Evolutionary conservation across 2,329 filamentous ascomycete genomes (phyloP).

Genomic region (Lasiodiplodia citricola): DNA sequence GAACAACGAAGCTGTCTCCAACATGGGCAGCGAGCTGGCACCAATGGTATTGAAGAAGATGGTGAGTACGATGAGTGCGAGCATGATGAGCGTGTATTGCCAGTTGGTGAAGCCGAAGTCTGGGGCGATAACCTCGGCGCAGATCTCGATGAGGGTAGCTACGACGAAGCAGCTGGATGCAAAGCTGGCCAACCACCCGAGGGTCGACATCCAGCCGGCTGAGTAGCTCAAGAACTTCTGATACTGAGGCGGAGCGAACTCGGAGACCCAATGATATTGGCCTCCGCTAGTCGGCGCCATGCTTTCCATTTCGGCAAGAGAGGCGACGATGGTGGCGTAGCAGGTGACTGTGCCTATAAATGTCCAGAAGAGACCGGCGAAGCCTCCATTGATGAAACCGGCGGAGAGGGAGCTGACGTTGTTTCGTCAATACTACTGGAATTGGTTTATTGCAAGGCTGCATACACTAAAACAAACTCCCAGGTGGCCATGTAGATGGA

Average conservation of each 20-base stretch:
- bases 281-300: slow-evolving; percentile 28
- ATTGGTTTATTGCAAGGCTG: neutral
- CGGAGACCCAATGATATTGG: slow-evolving; percentile 29
- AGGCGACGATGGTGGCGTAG: slow-evolving; percentile 28
- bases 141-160: slow-evolving; percentile 43
- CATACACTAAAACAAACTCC: slow-evolving; percentile 54
- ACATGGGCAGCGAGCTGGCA: slow-evolving; percentile 30
- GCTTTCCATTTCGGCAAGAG: slow-evolving; percentile 29
- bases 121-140: slow-evolving; percentile 39
- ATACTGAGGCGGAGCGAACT: slow-evolving; percentile 28
- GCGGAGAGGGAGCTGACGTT: slow-evolving; percentile 23
- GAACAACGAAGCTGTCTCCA: slow-evolving; percentile 33
- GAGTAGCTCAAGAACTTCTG: slow-evolving; percentile 30
- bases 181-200: slow-evolving; percentile 44
- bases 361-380: slow-evolving; percentile 30
- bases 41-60: slow-evolving; percentile 34
- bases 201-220: slow-evolving; percentile 42
- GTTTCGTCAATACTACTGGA: neutral
- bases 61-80: slow-evolving; percentile 33
- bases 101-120: slow-evolving; percentile 35
- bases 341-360: slow-evolving; percentile 28
- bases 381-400: slow-evolving; percentile 29
- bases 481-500: slow-evolving; percentile 61
- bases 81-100: slow-evolving; percentile 37
- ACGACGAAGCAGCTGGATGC: slow-evolving; percentile 43